These are phyloP conservation scores for Epichloe coenophiala DNA, from an alignment of 2,329 filamentous ascomycete genomes.

Conservation along the genomic window DNA sequence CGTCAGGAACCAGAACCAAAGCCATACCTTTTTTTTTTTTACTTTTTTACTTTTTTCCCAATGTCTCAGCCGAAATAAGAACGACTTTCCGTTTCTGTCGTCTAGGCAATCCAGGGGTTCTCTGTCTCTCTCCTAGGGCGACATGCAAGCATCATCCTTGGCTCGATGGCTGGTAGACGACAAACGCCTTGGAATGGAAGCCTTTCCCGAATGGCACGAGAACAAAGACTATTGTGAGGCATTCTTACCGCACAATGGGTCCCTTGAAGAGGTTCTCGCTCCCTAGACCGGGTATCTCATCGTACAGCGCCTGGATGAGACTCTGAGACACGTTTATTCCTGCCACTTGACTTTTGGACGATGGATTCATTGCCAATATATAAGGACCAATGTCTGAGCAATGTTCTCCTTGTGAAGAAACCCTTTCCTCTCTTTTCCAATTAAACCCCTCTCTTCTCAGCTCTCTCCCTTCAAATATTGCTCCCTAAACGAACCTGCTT, in stretches of 20 bases:
- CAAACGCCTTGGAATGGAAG: background rate
- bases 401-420: background rate
- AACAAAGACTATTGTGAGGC: constrained; percentile 3
- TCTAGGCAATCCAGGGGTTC: background rate
- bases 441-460: background rate
- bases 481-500: background rate
- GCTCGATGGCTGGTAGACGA: background rate
- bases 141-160: background rate
- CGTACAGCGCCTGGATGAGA: background rate
- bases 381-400: constrained; percentile 2
- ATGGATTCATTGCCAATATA: constrained; percentile 3
- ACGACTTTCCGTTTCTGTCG: background rate
- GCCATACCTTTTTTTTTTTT: no score
- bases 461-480: background rate
- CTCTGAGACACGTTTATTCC: background rate
- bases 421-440: constrained; percentile 2
- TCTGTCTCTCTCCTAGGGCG: background rate
- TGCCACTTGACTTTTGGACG: constrained; percentile 1
- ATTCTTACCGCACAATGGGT: background rate
- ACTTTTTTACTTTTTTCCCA: background rate
- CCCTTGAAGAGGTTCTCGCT: background rate
- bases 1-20: no score
- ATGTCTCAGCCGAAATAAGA: background rate
- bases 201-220: background rate
- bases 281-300: background rate